Conservation (phyloP, 2,329 filamentous ascomycete genomes). For the Paramyrothecium sp. region DNA sequence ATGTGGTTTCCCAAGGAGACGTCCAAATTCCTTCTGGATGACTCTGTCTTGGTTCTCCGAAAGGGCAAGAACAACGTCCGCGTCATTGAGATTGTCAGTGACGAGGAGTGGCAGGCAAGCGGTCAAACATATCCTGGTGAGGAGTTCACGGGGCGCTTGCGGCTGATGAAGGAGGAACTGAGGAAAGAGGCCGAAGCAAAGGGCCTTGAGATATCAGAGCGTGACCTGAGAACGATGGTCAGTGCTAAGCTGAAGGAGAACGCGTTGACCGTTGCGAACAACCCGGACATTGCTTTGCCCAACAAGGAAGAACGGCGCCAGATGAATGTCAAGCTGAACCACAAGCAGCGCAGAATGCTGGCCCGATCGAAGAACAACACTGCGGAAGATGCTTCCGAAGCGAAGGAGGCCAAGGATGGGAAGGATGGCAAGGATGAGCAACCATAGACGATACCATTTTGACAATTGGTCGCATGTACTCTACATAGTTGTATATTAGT, state of each 20-base stretch:
- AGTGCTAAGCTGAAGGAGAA: conserved; percentile 15
- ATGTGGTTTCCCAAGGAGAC: conserved; percentile 57
- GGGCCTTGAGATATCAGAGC: conserved; percentile 23
- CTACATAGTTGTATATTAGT: neutral
- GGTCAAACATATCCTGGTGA: conserved; percentile 54
- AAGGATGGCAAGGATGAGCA: too few species aligned
- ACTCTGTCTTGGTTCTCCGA: conserved; percentile 56
- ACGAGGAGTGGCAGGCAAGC: conserved; percentile 50
- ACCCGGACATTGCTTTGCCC: conserved; percentile 39
- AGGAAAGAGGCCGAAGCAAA: conserved; percentile 30
- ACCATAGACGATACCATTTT: too few species aligned
- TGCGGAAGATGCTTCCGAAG: neutral
- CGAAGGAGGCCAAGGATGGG: conserved; percentile 3
- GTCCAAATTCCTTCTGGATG: conserved; percentile 59
- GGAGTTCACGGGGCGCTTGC: conserved; percentile 46
- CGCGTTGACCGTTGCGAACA: conserved; percentile 33
- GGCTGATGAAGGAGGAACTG: conserved; percentile 39
- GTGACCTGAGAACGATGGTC: conserved; percentile 20
- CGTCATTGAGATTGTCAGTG: conserved; percentile 57
- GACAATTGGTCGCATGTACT: too few species aligned
- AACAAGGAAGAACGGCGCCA: conserved; percentile 30
- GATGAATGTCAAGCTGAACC: conserved; percentile 5
- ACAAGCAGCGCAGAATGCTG: too few species aligned
- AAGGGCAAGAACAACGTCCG: conserved; percentile 64
- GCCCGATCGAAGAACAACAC: too few species aligned